Conservation (phyloP, 768 basidiomycete species). For the Boletus sp. region DNA sequence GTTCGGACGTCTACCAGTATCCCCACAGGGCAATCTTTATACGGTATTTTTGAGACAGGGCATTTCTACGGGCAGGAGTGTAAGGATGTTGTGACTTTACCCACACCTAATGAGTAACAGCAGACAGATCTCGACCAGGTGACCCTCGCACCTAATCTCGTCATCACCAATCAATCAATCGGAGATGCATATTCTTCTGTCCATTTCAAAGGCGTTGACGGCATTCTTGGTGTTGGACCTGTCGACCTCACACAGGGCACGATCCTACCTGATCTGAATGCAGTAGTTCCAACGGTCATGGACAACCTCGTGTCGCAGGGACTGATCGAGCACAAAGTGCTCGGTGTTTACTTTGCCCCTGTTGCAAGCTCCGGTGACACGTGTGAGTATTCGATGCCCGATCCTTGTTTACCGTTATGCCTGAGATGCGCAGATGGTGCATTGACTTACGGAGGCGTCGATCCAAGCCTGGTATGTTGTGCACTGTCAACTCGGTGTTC, state of each 20-base stretch:
- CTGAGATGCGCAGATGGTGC: not conserved
- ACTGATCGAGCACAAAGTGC: conserved; percentile 8
- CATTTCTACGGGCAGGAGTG: conserved; percentile 38
- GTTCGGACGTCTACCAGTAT: conserved; percentile 23
- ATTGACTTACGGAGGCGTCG: not conserved
- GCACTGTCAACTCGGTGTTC: not conserved
- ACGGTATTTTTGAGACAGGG: conserved; percentile 12
- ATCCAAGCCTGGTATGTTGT: not conserved
- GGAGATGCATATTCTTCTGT: conserved; percentile 20
- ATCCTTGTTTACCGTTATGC: not conserved
- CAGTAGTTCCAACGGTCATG: conserved; percentile 20
- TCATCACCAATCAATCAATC: conserved; percentile 30
- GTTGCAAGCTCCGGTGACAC: too few species aligned
- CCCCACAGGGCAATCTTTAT: conserved; percentile 23
- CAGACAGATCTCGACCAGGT: conserved; percentile 26
- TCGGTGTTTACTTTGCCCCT: conserved; percentile 6
- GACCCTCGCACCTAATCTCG: conserved; percentile 21
- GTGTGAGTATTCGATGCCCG: too few species aligned
- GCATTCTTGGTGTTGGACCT: conserved; percentile 28
- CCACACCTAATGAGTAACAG: not conserved
- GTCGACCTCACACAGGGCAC: conserved; percentile 12
- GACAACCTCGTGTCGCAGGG: conserved; percentile 20
- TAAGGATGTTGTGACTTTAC: not conserved
- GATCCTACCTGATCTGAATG: not conserved
- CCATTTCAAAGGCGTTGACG: conserved; percentile 22